phyloP scores from a whole-genome alignment of 1,284 basidiomycete species.

The Microbotryomycetes sp. region DNA sequence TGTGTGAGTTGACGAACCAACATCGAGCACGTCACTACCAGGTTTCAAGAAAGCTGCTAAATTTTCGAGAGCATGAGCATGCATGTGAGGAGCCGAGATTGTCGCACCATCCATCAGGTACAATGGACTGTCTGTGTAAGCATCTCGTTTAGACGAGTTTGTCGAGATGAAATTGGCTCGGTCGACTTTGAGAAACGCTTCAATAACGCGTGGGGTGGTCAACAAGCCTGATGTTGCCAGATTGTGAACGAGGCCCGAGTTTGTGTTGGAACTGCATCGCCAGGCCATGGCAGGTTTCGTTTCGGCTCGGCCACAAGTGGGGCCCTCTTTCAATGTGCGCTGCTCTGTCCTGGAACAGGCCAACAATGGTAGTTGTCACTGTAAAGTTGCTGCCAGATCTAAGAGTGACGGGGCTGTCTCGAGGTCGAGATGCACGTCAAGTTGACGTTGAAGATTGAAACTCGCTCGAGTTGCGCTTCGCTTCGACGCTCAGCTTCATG shows the following conservation, averaged over 20 bases:
- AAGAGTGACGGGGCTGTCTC: too few species aligned
- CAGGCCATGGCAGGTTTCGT: constrained; percentile 59
- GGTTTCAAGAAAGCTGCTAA: constrained; percentile 63
- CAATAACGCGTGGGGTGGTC: constrained; percentile 16
- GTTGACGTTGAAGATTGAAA: too few species aligned
- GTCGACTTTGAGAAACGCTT: constrained; percentile 70
- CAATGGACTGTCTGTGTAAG: constrained; percentile 77
- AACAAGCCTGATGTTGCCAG: constrained; percentile 52
- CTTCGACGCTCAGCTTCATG: too few species aligned
- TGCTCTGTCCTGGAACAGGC: too few species aligned
- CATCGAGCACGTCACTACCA: constrained; percentile 68
- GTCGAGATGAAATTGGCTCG: constrained; percentile 58
- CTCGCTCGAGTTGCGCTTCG: too few species aligned
- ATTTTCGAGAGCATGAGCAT: constrained; percentile 70
- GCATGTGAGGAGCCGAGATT: constrained; percentile 89
- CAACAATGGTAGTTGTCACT: too few species aligned
- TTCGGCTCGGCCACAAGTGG: too few species aligned
- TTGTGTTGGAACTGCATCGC: constrained; percentile 62
- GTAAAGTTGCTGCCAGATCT: too few species aligned
- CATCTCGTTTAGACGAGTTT: constrained; percentile 47
- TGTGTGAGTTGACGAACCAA: constrained; percentile 50
- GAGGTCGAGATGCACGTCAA: too few species aligned
- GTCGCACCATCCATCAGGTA: constrained; percentile 69
- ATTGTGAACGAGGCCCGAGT: constrained; percentile 65
- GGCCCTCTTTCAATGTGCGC: too few species aligned